Base-by-base conservation (phyloP, 306 rosid genomes). In the Echinosophora koreensis region DNA sequence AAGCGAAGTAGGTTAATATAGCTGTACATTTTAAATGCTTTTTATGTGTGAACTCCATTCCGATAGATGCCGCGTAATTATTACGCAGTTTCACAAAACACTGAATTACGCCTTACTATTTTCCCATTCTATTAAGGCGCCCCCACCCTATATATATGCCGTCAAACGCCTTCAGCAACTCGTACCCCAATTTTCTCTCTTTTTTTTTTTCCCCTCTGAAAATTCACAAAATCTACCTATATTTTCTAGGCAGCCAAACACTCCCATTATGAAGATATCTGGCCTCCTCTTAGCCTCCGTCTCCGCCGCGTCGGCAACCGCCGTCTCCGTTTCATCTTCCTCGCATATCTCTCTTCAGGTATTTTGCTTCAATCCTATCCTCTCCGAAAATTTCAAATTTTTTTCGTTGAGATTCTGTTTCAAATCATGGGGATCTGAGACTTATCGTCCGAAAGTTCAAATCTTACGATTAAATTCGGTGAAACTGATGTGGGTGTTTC, bases 271-370 rank as follows among this genome's bases (percentile, higher is more conserved):
- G 90, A 80, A 62, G 84, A 86, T 77, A 71, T 84, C 83, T 0
- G 80, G 75, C 41, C 39, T 86, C 75, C 13, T 80, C 2, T 87
- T 87, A 3, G 87, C 89, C 62, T 84, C 84, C 65, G 9, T 82
- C 47, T 86, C 84, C 59, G 84, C 87, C 12, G 88, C 88, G 0
- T 71, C 88, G 0, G 92, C 86, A 32, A 52, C 85, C 15, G 81
- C 86, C 3, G 68, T 37, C 27, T 80, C 84, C 32, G 74, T 76
- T 8, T 84, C 92, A 8, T 47, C 79, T 18, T 35, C 82, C n/a
- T 6, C 80, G 1, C 79, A 73, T 61, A 1, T 55, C 18, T 76
- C 84, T 66, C 66, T 10, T 8, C 87, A 79, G 86, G 90, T 88
- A 71, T 18, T 5, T 4, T 0, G 14, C 34, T n/a, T 6, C 32